Conservation (phyloP, 768 basidiomycete genomes). For the Tulasnella sp. region DNA sequence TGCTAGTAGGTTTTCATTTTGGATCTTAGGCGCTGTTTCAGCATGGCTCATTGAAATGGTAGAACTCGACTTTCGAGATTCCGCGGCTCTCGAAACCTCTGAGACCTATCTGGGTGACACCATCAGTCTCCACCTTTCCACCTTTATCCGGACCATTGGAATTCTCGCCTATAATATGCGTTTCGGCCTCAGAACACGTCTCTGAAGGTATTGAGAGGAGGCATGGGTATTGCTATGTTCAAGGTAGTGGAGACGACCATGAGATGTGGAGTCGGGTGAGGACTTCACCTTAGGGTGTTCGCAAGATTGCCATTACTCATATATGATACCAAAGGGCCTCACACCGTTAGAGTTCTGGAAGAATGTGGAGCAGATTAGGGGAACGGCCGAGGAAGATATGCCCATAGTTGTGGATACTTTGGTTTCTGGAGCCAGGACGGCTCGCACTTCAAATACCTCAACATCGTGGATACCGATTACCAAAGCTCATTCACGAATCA, state of each 20-base stretch:
- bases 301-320: constrained; percentile 2
- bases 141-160: constrained; percentile 33
- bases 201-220: constrained; percentile 58
- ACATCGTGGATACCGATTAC: constrained; percentile 10
- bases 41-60: neutral
- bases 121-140: constrained; percentile 55
- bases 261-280: constrained; percentile 80
- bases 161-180: constrained; percentile 72
- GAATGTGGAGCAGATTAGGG: constrained; percentile 49
- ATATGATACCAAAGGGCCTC: constrained; percentile 51
- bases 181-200: constrained; percentile 77
- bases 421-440: constrained; percentile 24
- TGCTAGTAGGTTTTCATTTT: constrained; percentile 53
- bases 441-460: neutral
- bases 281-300: neutral
- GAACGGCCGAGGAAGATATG: neutral
- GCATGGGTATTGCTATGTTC: constrained; percentile 78
- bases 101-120: constrained; percentile 85
- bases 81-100: constrained; percentile 61
- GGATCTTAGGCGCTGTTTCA: neutral
- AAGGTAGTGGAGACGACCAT: constrained; percentile 94
- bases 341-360: constrained; percentile 71
- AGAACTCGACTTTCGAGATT: constrained; percentile 71
- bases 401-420: constrained; percentile 29
- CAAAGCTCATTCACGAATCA: constrained; percentile 10